Conservation (phyloP, 805 yeast species). For the Saccharomycopsis fodiens region DNA sequence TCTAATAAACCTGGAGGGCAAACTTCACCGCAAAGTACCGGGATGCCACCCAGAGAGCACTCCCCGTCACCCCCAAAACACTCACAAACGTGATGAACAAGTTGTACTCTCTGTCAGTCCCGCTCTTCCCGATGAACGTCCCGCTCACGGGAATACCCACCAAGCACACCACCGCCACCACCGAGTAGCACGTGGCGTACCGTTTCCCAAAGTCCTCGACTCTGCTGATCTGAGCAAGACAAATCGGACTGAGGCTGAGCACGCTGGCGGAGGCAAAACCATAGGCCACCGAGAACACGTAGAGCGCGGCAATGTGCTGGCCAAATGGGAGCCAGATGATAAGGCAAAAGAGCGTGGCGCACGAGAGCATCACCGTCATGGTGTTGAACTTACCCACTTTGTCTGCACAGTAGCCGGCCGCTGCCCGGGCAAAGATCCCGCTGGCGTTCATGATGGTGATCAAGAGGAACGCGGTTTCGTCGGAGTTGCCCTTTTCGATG, state of each 20-base stretch:
- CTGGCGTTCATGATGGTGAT: constrained; percentile 33
- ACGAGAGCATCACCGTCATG: constrained; percentile 31
- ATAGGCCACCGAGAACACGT: constrained; percentile 40
- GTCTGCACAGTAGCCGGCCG: constrained; percentile 31
- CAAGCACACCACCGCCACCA: constrained; percentile 46
- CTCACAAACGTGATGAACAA: constrained; percentile 32
- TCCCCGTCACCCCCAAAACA: constrained; percentile 31
- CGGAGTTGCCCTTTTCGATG: constrained; percentile 35
- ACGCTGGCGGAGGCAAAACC: constrained; percentile 53
- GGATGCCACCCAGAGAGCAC: constrained; percentile 36
- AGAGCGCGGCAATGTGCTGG: constrained; percentile 28
- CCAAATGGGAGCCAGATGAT: constrained; percentile 39
- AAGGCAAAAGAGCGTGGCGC: constrained; percentile 31
- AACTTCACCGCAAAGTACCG: constrained; percentile 33
- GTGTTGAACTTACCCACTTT: constrained; percentile 40
- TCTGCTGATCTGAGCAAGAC: constrained; percentile 51
- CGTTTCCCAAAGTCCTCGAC: constrained; percentile 48
- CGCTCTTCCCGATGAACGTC: constrained; percentile 33
- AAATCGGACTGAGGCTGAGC: constrained; percentile 49
- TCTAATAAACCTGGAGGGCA: not conserved
- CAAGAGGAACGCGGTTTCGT: constrained; percentile 33
- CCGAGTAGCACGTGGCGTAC: constrained; percentile 49
- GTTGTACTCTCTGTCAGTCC: constrained; percentile 29
- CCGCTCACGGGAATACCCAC: constrained; percentile 47
- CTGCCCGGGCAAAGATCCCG: constrained; percentile 29